Conservation (phyloP, 1,284 basidiomycete species). For the Uromyces viciae-fabae region DNA sequence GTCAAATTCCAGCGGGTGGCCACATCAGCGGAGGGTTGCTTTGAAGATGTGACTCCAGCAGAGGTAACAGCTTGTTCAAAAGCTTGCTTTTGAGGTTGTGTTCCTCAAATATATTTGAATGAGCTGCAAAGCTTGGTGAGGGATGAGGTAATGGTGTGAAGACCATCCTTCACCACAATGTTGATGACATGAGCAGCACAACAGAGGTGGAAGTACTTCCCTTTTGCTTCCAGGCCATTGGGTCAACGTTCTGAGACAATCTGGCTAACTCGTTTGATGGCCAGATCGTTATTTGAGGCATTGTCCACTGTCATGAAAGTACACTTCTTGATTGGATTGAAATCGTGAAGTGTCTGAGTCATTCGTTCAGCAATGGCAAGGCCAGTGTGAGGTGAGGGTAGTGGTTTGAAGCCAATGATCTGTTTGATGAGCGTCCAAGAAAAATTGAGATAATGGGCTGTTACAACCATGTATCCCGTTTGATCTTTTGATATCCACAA, state of each 20-base stretch:
- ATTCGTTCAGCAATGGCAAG: background rate
- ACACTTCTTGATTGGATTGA: background rate
- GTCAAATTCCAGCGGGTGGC: background rate
- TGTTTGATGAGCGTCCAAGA: background rate
- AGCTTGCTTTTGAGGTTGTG: background rate
- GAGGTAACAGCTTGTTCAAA: background rate
- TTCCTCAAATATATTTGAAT: background rate
- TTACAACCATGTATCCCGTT: slow-evolving; percentile 2
- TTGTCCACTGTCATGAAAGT: background rate
- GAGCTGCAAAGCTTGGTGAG: background rate
- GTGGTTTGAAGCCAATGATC: slow-evolving; percentile 1
- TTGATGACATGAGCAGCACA: background rate
- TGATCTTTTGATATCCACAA: background rate
- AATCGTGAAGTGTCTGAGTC: background rate
- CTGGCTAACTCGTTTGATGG: background rate
- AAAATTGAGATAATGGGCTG: background rate
- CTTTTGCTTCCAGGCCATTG: too few species aligned
- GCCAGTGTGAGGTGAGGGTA: slow-evolving; percentile 1
- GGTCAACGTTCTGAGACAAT: background rate
- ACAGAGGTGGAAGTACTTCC: background rate
- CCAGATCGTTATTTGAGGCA: background rate
- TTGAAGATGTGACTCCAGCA: background rate
- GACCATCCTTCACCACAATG: background rate
- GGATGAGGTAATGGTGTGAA: background rate
- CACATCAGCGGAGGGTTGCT: background rate